Conservation (phyloP, 2,329 filamentous ascomycete genomes). For the Cladosporium sphaerospermum region DNA sequence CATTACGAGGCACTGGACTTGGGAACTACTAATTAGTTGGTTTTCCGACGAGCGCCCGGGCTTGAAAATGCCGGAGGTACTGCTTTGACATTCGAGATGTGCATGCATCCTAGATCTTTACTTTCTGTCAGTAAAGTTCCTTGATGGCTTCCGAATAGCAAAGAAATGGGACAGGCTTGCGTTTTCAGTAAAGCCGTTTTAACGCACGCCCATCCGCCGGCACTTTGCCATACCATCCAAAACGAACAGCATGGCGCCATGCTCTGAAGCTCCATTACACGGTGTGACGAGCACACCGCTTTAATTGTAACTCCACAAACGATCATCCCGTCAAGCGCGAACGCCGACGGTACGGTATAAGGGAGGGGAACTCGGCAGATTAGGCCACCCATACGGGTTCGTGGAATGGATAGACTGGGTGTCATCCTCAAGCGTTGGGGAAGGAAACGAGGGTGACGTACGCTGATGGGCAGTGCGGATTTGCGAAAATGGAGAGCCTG, state of each 20-base stretch:
- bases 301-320: constrained; percentile 33
- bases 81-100: too few relatives aligned
- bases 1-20: too few relatives aligned
- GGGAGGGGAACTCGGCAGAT: constrained; percentile 32
- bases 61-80: too few relatives aligned
- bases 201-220: constrained; percentile 34
- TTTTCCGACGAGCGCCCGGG: too few relatives aligned
- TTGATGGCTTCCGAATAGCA: neutral
- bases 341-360: constrained; percentile 30
- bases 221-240: constrained; percentile 29
- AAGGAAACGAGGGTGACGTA: constrained; percentile 12
- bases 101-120: neutral
- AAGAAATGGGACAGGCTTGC: constrained; percentile 2
- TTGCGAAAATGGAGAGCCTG: neutral
- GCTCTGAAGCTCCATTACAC: constrained; percentile 31
- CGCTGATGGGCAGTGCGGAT: neutral
- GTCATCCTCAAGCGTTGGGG: constrained; percentile 28
- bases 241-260: constrained; percentile 27
- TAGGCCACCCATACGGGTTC: constrained; percentile 29
- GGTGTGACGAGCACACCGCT: constrained; percentile 16
- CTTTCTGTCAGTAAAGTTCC: constrained; percentile 5
- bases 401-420: constrained; percentile 37
- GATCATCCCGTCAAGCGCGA: constrained; percentile 29
- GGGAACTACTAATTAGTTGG: too few relatives aligned
- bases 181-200: constrained; percentile 27